Conservation (phyloP, 306 rosid species). For the Cercis canadensis region DNA sequence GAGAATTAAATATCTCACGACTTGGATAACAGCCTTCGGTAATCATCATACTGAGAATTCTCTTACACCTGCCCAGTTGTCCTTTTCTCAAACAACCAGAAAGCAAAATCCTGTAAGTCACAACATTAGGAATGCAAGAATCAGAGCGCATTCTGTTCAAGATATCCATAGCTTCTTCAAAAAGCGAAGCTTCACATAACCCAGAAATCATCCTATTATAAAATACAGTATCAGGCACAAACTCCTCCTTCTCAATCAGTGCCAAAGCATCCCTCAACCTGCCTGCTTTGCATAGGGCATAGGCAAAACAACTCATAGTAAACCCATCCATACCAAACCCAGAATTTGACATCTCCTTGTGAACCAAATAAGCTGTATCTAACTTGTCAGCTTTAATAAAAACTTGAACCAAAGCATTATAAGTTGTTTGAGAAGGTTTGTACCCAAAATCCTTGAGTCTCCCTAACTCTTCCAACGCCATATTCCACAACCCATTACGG, state of each 20-base stretch:
- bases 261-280: conserved; percentile 66
- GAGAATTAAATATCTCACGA: conserved; percentile 72
- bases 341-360: conserved; percentile 68
- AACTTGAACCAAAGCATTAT: conserved; percentile 76
- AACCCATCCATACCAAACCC: conserved; percentile 73
- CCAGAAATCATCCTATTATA: conserved; percentile 83
- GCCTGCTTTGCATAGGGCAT: conserved; percentile 69
- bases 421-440: conserved; percentile 64
- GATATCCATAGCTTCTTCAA: conserved; percentile 79
- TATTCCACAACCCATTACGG: conserved; percentile 75
- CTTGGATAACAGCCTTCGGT: conserved; percentile 84
- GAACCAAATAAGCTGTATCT: conserved; percentile 74
- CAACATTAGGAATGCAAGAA: conserved; percentile 78
- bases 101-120: conserved; percentile 68
- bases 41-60: conserved; percentile 86
- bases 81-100: conserved; percentile 77
- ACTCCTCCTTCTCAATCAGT: conserved; percentile 64
- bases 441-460: conserved; percentile 87
- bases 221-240: conserved; percentile 62
- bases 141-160: conserved; percentile 71
- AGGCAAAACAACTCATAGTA: conserved; percentile 63
- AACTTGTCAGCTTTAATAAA: conserved; percentile 68
- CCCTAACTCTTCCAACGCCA: conserved; percentile 83
- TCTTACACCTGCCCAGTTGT: conserved; percentile 81
- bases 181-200: conserved; percentile 80